A percentile compares a stretch with the other conserved stretches of the same genome.
phyloP scores from a whole-genome alignment of 2,329 filamentous ascomycete genomes.

The Hypoxylon sp. region DNA sequence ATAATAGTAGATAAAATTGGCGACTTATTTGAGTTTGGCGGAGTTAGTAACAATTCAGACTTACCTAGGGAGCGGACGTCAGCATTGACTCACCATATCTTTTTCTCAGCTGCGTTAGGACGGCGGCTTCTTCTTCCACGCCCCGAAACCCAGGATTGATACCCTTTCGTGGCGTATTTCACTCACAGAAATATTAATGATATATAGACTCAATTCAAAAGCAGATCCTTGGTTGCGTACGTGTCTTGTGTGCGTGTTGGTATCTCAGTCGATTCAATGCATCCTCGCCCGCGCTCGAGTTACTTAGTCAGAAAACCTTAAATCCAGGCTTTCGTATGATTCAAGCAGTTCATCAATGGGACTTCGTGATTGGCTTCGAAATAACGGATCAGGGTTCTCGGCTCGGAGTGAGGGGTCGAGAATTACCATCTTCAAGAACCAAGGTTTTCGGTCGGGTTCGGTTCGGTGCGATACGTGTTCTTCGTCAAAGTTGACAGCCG shows the following conservation, averaged over 20 bases:
- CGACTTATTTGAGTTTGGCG: conserved; percentile 17
- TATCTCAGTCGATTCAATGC: too few relatives aligned
- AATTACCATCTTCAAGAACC: background rate
- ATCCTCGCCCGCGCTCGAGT: too few relatives aligned
- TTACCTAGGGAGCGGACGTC: conserved; percentile 19
- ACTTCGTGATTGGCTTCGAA: conserved; percentile 1
- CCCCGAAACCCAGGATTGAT: conserved; percentile 33
- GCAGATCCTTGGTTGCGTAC: conserved; percentile 19
- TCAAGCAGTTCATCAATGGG: conserved; percentile 2
- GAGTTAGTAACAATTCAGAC: conserved; percentile 18
- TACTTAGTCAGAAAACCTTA: conserved; percentile 8
- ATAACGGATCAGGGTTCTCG: background rate
- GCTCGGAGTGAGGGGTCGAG: background rate
- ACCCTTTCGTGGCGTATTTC: conserved; percentile 34
- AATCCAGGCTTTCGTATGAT: conserved; percentile 13
- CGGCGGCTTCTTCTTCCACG: conserved; percentile 17
- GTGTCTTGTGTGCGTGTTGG: too few relatives aligned
- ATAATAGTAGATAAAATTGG: conserved; percentile 16
- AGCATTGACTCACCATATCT: conserved; percentile 19
- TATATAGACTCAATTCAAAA: conserved; percentile 37
- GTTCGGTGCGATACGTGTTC: background rate
- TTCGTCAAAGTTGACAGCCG: too few relatives aligned
- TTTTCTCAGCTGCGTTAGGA: conserved; percentile 19
- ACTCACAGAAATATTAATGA: conserved; percentile 30
- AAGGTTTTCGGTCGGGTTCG: conserved; percentile 9